phyloP scores from a whole-genome alignment of 2,329 filamentous ascomycete genomes.

The Aureobasidium sp. region DNA sequence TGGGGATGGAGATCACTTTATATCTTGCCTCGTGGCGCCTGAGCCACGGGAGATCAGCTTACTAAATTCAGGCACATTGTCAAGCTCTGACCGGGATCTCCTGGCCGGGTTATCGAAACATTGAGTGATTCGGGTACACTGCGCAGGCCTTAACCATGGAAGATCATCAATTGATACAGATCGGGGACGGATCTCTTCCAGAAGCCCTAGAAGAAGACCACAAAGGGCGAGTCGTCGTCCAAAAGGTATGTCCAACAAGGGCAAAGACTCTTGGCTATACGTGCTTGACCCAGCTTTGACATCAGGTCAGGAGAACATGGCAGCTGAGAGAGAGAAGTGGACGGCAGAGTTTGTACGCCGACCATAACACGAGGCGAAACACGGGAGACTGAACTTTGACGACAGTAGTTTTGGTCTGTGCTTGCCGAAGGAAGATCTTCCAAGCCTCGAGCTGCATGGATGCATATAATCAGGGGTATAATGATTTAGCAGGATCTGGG shows the following conservation, averaged over 20 bases:
- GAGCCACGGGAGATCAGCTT: background rate
- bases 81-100: background rate
- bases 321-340: background rate
- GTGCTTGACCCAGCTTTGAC: background rate
- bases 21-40: background rate
- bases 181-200: background rate
- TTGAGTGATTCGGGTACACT: background rate
- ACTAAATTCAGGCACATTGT: background rate
- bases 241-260: background rate
- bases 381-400: background rate
- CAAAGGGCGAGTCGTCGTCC: background rate
- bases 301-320: background rate
- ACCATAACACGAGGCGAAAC: background rate
- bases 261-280: background rate
- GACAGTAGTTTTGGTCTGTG: background rate
- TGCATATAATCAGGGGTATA: background rate
- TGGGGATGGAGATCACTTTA: background rate
- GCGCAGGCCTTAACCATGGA: background rate
- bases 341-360: background rate
- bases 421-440: background rate
- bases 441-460: background rate
- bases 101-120: background rate
- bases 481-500: background rate
- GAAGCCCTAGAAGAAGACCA: constrained; percentile 1
- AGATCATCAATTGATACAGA: background rate